Evolutionary conservation across 2,329 filamentous ascomycete genomes (phyloP).

Genomic region (Tolypocladium amazonense): DNA sequence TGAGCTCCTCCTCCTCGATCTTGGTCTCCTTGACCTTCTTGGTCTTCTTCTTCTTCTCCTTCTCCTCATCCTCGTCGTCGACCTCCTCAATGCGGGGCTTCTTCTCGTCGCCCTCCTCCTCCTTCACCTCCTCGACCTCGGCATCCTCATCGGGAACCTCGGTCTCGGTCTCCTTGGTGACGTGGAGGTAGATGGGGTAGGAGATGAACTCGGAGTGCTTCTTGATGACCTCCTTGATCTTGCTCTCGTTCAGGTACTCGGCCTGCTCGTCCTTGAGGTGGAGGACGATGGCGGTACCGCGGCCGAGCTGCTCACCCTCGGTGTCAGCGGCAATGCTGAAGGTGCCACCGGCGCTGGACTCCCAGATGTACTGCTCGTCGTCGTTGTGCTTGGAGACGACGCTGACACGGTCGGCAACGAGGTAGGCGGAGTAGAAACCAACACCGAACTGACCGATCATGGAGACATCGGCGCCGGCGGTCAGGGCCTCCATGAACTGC

Average conservation of each 20-base stretch:
- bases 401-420: conserved; percentile 91
- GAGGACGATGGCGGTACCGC: conserved; percentile 95
- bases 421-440: conserved; percentile 99
- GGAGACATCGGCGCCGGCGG: conserved; percentile 96
- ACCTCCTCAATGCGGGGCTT: conserved; percentile 94
- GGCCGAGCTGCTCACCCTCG: conserved; percentile 81
- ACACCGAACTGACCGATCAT: conserved; percentile 99
- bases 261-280: conserved; percentile 99
- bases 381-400: conserved; percentile 99
- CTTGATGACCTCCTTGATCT: conserved; percentile 99
- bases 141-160: conserved; percentile 96
- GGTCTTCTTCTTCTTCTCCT: conserved; percentile 92
- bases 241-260: conserved; percentile 96
- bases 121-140: conserved; percentile 54
- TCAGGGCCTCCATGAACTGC: conserved; percentile 99
- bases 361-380: conserved; percentile 99
- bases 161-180: conserved; percentile 97
- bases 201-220: conserved; percentile 99
- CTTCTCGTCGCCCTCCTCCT: conserved; percentile 75
- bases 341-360: conserved; percentile 93
- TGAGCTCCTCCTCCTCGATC: conserved; percentile 98
- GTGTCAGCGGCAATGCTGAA: conserved; percentile 90
- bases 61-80: conserved; percentile 72
- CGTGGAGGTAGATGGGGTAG: conserved; percentile 99
- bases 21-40: conserved; percentile 99